Percentiles rank a stretch among this genome's conserved stretches.
Conservation (phyloP, 1,284 basidiomycete genomes). For the Moniliella sp. region DNA sequence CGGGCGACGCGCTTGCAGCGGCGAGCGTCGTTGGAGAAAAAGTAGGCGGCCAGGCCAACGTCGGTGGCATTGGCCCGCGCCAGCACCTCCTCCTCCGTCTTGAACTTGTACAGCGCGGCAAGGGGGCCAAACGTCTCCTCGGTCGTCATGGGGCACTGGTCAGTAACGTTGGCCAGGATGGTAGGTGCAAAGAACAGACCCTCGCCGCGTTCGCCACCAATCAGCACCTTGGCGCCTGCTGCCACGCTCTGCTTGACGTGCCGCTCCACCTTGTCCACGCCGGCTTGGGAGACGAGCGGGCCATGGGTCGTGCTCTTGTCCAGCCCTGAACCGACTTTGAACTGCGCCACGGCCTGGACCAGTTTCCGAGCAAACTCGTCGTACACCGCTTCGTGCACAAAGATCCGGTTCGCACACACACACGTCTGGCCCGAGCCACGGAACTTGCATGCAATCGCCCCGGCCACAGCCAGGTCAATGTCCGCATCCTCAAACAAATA, state of each 20-base stretch:
- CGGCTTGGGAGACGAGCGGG: constrained; percentile 68
- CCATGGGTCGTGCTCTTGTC: constrained; percentile 60
- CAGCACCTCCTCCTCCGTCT: constrained; percentile 76
- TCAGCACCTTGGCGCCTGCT: constrained; percentile 63
- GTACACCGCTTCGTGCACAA: constrained; percentile 48
- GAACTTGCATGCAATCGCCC: constrained; percentile 71
- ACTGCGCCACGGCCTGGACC: constrained; percentile 58
- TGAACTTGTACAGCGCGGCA: constrained; percentile 49
- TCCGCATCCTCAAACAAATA: constrained; percentile 91
- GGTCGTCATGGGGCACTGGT: constrained; percentile 15
- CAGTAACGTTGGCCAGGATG: constrained; percentile 56
- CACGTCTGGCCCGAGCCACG: constrained; percentile 70
- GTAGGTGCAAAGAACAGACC: constrained; percentile 66
- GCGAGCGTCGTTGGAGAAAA: constrained; percentile 49
- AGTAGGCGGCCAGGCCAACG: constrained; percentile 53
- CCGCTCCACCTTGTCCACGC: constrained; percentile 61
- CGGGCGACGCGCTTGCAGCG: constrained; percentile 94
- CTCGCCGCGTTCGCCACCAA: constrained; percentile 52
- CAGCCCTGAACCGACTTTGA: constrained; percentile 76
- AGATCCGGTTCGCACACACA: constrained; percentile 24
- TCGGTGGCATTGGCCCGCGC: constrained; percentile 61
- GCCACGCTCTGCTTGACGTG: constrained; percentile 69
- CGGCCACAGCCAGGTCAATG: constrained; percentile 75
- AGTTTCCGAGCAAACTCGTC: constrained; percentile 65
- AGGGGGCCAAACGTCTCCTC: constrained; percentile 34